These are phyloP conservation scores for Sphagnum fallax DNA, from an alignment of 228 moss, liverwort and hornwort genomes.

Conservation along the genomic window DNA sequence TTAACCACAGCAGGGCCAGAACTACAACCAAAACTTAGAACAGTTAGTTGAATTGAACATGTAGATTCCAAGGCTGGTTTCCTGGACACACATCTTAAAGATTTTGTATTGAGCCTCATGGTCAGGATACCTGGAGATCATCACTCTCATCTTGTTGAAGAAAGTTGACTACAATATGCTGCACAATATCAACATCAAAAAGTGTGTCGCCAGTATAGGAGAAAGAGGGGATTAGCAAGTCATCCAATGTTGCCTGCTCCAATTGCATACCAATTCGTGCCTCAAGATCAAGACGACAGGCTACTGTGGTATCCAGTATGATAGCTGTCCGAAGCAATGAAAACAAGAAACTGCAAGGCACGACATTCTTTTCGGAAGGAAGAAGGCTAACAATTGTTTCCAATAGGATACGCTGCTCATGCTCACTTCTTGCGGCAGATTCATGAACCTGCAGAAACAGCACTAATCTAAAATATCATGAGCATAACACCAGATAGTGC, in stretches of 20 bases:
- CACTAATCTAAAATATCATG: neutral
- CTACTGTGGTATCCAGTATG: conserved; percentile 44
- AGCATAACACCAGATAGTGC: neutral
- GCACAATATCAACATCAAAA: conserved; percentile 62
- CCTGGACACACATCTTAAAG: too few relatives aligned
- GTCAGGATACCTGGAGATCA: conserved; percentile 34
- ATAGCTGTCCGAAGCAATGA: conserved; percentile 47
- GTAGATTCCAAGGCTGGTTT: too few relatives aligned
- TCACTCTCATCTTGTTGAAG: conserved; percentile 53
- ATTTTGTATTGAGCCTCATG: too few relatives aligned
- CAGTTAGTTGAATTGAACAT: too few relatives aligned
- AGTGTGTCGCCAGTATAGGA: conserved; percentile 47
- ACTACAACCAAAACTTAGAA: too few relatives aligned
- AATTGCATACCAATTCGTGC: conserved; percentile 55
- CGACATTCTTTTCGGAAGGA: conserved; percentile 40
- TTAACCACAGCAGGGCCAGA: too few relatives aligned
- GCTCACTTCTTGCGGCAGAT: conserved; percentile 53
- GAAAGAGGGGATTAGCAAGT: conserved; percentile 44
- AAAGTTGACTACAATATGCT: conserved; percentile 60
- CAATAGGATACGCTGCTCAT: conserved; percentile 54
- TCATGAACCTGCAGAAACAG: conserved; percentile 40
- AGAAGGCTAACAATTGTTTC: conserved; percentile 54
- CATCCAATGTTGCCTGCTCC: conserved; percentile 57
- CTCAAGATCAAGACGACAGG: conserved; percentile 57
- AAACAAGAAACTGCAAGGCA: conserved; percentile 55